Base-by-base conservation (phyloP, 805 yeast species). In the Zygoascus flipseniorum region DNA sequence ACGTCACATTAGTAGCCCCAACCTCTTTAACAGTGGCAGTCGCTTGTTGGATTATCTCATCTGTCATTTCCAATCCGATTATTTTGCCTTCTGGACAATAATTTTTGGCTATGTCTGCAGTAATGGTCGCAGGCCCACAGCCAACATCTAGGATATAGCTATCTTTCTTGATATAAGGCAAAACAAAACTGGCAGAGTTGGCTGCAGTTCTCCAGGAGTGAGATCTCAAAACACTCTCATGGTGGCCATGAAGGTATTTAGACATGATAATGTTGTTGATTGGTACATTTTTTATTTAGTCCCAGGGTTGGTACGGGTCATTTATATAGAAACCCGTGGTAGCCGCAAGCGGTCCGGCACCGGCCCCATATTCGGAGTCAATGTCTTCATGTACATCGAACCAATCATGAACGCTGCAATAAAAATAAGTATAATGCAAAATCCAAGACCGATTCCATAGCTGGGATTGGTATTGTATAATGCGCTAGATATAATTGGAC, bases 91-190 rank as follows among this genome's bases (percentile, higher is more conserved):
- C 11, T 8, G 62, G 59, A 2, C 67, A 66, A 48, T 68, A 68
- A 23, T 58, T 60, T 37, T 61, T 58, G 16, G 70, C 70, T 20
- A 73, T 54, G 52, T 67, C 75, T 5, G 57, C 44, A 4, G 74
- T 69, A 37, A 73, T 72, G 5, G 74, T 62, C 0, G 76, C 77
- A 2, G 76, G 76, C 0, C 77, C 77, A 57, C 72, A 67, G 9
- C 77, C 77, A 19, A 72, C 73, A 55, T 73, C 77, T 13, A 73
- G 65, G 8, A 73, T 57, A 39, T 57, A 54, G 42, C 59, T 58
- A 14, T 59, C 58, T 4, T 64, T 58, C 53, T 67, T 61, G 31
- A 72, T 47, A 32, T 65, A 58, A 3, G 67, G 65, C 14, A 67
- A 48, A 52, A 70, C 52, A 53, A 58, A 67, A 1, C 58, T 59